Conservation (phyloP, 1,284 basidiomycete species). For the Ganoderma resinaceum region DNA sequence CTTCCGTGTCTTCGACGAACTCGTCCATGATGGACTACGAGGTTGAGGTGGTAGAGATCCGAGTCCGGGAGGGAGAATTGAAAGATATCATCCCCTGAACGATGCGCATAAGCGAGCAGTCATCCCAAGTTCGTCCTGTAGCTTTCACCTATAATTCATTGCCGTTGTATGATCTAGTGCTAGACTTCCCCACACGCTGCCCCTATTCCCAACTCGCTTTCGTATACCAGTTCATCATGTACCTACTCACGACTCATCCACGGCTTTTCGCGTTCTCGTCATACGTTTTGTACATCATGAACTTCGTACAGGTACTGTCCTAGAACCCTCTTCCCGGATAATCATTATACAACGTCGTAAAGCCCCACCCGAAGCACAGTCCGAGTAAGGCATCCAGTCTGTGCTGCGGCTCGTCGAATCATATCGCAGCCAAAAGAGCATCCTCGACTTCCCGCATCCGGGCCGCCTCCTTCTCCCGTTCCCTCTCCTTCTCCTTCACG, state of each 20-base stretch:
- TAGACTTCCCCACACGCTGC: constrained; percentile 21
- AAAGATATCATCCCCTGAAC: constrained; percentile 73
- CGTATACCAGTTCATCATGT: constrained; percentile 30
- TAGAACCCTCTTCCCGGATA: constrained; percentile 3
- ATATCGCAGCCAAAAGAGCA: constrained; percentile 58
- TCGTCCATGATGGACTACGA: constrained; percentile 73
- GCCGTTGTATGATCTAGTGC: constrained; percentile 26
- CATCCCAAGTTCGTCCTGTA: constrained; percentile 10
- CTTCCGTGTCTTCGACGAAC: constrained; percentile 71
- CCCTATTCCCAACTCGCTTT: constrained; percentile 17
- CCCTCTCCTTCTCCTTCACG: constrained; percentile 67
- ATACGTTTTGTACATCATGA: constrained; percentile 26
- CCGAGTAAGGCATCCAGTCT: not conserved
- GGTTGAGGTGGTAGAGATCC: constrained; percentile 85
- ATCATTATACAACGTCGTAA: constrained; percentile 18
- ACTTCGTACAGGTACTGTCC: constrained; percentile 4
- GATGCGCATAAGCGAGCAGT: constrained; percentile 5
- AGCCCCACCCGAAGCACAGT: not conserved
- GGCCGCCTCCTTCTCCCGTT: constrained; percentile 59
- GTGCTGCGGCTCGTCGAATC: constrained; percentile 15
- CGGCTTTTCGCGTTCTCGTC: constrained; percentile 9
- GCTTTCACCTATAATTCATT: constrained; percentile 19
- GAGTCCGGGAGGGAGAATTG: constrained; percentile 77
- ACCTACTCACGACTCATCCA: constrained; percentile 23
- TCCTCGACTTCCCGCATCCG: constrained; percentile 69